Evolutionary conservation across 2,329 filamentous ascomycete genomes (phyloP).

Genomic region (Ascosphaera pollenicola): DNA sequence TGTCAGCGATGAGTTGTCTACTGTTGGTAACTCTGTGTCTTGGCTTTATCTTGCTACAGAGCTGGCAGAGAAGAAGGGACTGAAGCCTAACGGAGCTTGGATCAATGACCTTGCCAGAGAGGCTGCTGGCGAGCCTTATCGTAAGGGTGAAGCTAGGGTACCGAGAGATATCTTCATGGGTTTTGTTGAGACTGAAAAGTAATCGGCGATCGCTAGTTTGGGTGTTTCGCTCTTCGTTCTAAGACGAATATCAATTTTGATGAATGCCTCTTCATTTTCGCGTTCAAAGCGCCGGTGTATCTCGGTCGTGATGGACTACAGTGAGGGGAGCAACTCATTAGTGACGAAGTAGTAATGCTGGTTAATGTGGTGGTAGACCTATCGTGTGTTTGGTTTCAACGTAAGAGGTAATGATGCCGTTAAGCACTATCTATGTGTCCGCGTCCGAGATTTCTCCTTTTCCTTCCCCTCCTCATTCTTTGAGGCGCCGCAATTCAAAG

Average conservation of each 20-base stretch:
- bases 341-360: too few species aligned
- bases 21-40: conserved; percentile 52
- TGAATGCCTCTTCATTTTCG: too few species aligned
- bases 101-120: conserved; percentile 53
- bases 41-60: conserved; percentile 61
- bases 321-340: too few species aligned
- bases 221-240: too few species aligned
- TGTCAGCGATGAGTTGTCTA: conserved; percentile 63
- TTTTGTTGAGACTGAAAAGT: neutral
- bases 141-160: conserved; percentile 36
- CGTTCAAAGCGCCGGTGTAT: too few species aligned
- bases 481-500: neutral
- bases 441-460: neutral
- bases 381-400: too few species aligned
- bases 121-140: conserved; percentile 37
- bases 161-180: conserved; percentile 11
- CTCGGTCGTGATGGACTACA: too few species aligned
- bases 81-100: conserved; percentile 42
- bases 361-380: too few species aligned
- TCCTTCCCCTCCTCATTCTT: neutral
- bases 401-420: neutral
- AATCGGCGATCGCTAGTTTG: neutral
- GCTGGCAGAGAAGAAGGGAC: conserved; percentile 33
- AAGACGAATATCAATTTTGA: too few species aligned
- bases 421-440: neutral